These are phyloP conservation scores for Fusarium torulosum DNA, from an alignment of 2,329 filamentous ascomycete genomes.

Conservation along the genomic window DNA sequence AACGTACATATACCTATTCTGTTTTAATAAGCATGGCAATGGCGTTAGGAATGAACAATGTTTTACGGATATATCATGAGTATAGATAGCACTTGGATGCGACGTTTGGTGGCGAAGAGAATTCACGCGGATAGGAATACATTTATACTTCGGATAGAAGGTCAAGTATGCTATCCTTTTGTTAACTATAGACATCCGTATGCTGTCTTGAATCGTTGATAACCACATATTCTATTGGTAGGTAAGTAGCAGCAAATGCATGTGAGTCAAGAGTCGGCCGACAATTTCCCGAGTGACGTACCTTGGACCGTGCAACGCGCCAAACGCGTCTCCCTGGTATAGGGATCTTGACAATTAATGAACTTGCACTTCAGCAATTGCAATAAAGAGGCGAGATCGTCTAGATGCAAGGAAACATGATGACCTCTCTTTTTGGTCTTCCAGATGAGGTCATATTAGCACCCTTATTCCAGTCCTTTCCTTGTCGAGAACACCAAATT, in stretches of 20 bases:
- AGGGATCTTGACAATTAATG: constrained; percentile 3
- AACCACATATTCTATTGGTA: background rate
- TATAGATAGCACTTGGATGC: constrained; percentile 14
- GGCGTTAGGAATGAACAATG: constrained; percentile 36
- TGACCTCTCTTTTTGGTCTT: constrained; percentile 61
- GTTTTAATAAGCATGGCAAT: constrained; percentile 46
- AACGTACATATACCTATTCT: constrained; percentile 33
- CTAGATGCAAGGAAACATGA: constrained; percentile 26
- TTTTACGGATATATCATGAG: constrained; percentile 11
- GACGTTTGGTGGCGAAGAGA: constrained; percentile 14
- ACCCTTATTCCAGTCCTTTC: constrained; percentile 62
- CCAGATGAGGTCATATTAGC: constrained; percentile 65
- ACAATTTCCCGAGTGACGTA: constrained; percentile 49
- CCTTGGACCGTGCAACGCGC: constrained; percentile 40
- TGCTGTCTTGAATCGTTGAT: background rate
- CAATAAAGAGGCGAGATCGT: background rate
- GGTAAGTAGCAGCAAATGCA: background rate
- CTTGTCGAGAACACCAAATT: constrained; percentile 70
- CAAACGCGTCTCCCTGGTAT: constrained; percentile 47
- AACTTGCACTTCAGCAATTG: constrained; percentile 23
- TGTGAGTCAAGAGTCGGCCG: constrained; percentile 29
- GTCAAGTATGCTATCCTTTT: background rate
- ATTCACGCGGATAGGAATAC: background rate
- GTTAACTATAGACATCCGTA: background rate
- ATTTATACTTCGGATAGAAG: background rate